These are phyloP conservation scores for Ascochyta pisi DNA, from an alignment of 2,329 filamentous ascomycete species.

Conservation along the genomic window DNA sequence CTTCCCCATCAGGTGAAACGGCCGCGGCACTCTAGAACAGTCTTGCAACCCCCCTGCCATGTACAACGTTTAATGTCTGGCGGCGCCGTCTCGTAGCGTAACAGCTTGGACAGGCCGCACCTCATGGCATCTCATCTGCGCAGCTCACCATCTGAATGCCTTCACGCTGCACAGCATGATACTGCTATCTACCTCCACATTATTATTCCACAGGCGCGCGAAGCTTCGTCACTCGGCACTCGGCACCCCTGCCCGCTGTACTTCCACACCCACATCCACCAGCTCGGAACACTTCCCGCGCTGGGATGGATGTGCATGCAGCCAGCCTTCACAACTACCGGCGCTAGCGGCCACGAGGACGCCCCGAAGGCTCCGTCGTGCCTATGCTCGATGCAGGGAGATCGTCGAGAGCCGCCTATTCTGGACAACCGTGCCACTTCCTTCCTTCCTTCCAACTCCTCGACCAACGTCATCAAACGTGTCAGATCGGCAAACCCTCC, in stretches of 20 bases:
- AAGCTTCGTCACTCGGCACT: background rate
- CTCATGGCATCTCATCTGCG: slow-evolving; percentile 7
- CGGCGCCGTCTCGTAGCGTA: slow-evolving; percentile 8
- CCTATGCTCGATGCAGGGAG: slow-evolving; percentile 1
- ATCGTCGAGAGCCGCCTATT: slow-evolving; percentile 6
- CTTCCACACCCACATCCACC: background rate
- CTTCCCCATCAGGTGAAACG: slow-evolving; percentile 15
- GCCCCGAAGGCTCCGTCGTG: slow-evolving; percentile 1
- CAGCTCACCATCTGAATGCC: no score
- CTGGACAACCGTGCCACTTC: slow-evolving; percentile 1
- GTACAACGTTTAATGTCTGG: slow-evolving; percentile 10
- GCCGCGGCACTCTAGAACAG: slow-evolving; percentile 18
- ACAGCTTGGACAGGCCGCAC: slow-evolving; percentile 1
- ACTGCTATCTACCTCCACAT: no score
- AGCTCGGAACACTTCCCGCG: slow-evolving; percentile 6
- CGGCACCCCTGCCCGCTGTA: background rate
- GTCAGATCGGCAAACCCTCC: slow-evolving; percentile 5
- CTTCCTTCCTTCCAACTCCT: background rate
- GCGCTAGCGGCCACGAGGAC: slow-evolving; percentile 17
- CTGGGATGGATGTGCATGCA: slow-evolving; percentile 16
- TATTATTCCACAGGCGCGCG: background rate
- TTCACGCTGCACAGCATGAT: no score
- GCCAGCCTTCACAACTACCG: slow-evolving; percentile 5
- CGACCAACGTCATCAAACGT: slow-evolving; percentile 2
- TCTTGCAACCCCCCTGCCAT: slow-evolving; percentile 8